Evolutionary conservation across 768 basidiomycete genomes (phyloP), one percentile per base, ranked within the genome.

Genomic region (Albatrellus ellisii): DNA sequence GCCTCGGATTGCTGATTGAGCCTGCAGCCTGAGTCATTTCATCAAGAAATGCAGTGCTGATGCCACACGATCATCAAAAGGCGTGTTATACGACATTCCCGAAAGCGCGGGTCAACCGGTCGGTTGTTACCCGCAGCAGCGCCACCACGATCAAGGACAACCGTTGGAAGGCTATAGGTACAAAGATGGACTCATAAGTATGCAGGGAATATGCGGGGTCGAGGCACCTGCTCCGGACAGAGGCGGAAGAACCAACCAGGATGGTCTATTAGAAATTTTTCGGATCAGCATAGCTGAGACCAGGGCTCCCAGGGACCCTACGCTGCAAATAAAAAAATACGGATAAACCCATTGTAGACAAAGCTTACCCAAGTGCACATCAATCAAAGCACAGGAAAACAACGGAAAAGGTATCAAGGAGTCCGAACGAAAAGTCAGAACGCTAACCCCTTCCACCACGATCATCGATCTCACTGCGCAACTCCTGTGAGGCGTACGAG

Each of bases 321-420:
- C 25, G 35, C 42, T 32, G 28, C 17, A 29, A 35, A 24, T 33
- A 29, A 10, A 25, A 20, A 11, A 22, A 48, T 32, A 56, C 51
- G 38, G 37, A 41, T 28, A 52, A 59, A 41, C 43, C 48, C 42
- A 43, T 18, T 21, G 15, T 21, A 21, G 14, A 36, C 17, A 15
- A 18, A 41, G 26, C 45, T 48, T 24, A 53, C 50, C 11, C 58
- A 59, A 31, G 56, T 52, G 11, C 54, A 56, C 40, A 48, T 44
- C 48, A 49, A 51, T 29, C 43, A 44, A 40, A 43, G 50, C 50
- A 47, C 29, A 46, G 36, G 39, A 35, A 22, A 43, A 50, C 35
- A 36, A 44, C 33, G 27, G 37, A 45, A 41, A 38, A 35, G 18
- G 34, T 41, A 36, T 12, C n/a, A 36, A 29, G n/a, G 26, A 36